Evolutionary conservation across 306 rosid species (phyloP), one percentile per base, ranked within the genome.

Genomic region (Quercus gilva): DNA sequence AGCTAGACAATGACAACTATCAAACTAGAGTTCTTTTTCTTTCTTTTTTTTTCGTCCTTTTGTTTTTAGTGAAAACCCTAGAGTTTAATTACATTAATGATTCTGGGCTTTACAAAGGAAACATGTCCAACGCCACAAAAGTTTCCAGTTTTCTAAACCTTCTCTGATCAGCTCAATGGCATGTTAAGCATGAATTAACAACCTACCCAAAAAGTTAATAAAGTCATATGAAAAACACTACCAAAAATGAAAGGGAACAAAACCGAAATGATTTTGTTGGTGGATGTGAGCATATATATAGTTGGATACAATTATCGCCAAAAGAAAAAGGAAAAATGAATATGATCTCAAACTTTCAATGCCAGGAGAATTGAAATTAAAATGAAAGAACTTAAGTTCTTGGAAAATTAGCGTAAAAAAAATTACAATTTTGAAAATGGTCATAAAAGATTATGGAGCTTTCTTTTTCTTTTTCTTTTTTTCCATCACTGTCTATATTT

Each of bases 171-270:
- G 69, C 0, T 1, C 35, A 76, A 6, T 49, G 79, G 76, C 76
- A 59, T 26, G 55, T 25, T 67, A 23, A 21, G 76, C 82, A 82
- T 82, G 81, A 74, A 70, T 69, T 49, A 68, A 83, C 75, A 15
- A 68, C 71, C 74, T 52, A 74, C 79, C 82, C 10, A 68, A 73
- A 49, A 81, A 31, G 17, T 41, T 71, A 25, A 17, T 33, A 67
- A 67, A 31, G 3, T 59, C 13, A 53, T 23, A 29, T 75, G 29
- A 72, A 37, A 45, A 28, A 52, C 8, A 41, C 3, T 3, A n/a
- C 20, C 37, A 14, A 82, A 82, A 59, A 55, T 17, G 56, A 72
- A 72, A 6, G 21, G 64, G 8, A 59, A 60, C 21, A 43, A 60
- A 57, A 53, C 51, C 59, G n/a, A 51, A 63, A 76, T 57, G 19